Conservation (phyloP, 1,284 basidiomycete species). For the Austroboletus niveus region DNA sequence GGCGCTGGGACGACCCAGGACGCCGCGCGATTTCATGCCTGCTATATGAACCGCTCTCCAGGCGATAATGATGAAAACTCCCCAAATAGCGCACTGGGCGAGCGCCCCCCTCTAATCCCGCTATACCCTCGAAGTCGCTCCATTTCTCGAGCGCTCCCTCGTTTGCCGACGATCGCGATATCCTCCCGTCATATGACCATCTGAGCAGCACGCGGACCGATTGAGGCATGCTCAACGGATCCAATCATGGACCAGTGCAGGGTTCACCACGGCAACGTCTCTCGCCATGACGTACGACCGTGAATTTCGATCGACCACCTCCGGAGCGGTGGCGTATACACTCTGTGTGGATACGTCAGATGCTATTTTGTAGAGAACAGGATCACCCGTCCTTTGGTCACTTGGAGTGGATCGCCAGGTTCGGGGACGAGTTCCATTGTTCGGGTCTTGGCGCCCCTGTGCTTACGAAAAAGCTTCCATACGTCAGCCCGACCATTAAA, state of each 20-base stretch:
- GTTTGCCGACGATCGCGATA: neutral
- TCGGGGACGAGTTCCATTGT: neutral
- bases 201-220: neutral
- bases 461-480: neutral
- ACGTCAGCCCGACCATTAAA: neutral
- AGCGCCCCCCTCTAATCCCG: slow-evolving; percentile 7
- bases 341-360: neutral
- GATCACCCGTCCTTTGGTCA: neutral
- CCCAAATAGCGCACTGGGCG: neutral
- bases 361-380: neutral
- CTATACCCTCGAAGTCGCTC: neutral
- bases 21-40: too few species aligned
- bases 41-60: neutral
- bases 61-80: slow-evolving; percentile 15
- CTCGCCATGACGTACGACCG: neutral
- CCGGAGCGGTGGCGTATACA: neutral
- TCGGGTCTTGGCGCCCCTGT: neutral
- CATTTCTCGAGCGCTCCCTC: neutral
- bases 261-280: slow-evolving; percentile 13
- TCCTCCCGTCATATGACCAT: neutral
- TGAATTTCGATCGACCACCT: slow-evolving; percentile 3
- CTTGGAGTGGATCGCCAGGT: neutral
- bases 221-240: neutral
- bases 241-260: neutral
- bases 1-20: too few species aligned